Evolutionary conservation across 257 asterid genomes (phyloP), one percentile per base, ranked within the genome.

Genomic region (Jasminum sambac): DNA sequence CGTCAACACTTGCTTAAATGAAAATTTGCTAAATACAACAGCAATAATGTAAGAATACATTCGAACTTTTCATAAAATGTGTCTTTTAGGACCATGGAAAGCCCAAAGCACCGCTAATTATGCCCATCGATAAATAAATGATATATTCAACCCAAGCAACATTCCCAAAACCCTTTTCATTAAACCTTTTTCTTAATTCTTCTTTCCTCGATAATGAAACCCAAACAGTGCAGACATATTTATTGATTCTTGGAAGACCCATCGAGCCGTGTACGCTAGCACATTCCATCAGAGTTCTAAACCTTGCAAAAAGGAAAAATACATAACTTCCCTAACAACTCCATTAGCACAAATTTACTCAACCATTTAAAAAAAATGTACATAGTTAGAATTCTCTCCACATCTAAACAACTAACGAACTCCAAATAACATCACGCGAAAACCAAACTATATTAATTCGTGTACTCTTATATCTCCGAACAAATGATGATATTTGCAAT

Each of bases 401-500:
- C 21, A 36, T 23, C 62, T 36, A 26, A 30, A 41, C 66, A 37
- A 25, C 37, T 39, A 38, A 55, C 34, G 11, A 36, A 24, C 36
- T 40, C 41, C 39, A 64, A 50, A 59, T 50, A 43, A 63, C 16
- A 40, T 5, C 38, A 67, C 59, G 63, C 66, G 66, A 43, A 66
- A 72, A 69, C 63, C 41, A 24, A 68, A 19, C 50, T 62, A 62
- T 46, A 59, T 38, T 48, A 11, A 30, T 41, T 48, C 17, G 64
- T 16, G 6, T 58, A 38, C 79, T 64, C 67, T 37, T 44, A 37
- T 46, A 7, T 19, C 57, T 4, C 57, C 23, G 5, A 6, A 17
- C 57, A 5, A 46, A 46, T 5, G 23, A 6, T 46, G 6, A 14
- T 46, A 7, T 46, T 14, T 16, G 13, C 23, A 17, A 46, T n/a